A percentile compares a stretch with the other conserved stretches of the same genome.
Conservation (phyloP, 2,329 filamentous ascomycete genomes). For the Colletotrichum costaricense region DNA sequence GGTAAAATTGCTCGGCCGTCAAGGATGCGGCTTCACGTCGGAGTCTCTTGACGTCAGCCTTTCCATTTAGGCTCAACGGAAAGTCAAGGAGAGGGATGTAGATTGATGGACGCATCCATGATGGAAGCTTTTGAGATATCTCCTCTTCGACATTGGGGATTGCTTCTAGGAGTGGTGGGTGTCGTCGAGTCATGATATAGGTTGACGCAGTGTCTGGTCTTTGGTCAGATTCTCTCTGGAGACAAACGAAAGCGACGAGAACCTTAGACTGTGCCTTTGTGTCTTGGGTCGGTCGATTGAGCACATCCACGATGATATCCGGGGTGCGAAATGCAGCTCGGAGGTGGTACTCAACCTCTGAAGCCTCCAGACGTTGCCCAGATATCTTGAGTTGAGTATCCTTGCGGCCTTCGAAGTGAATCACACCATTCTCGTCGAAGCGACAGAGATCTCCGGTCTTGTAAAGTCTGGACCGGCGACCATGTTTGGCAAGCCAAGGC, state of each 20-base stretch:
- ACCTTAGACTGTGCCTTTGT: slow-evolving; percentile 2
- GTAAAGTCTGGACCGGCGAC: slow-evolving; percentile 23
- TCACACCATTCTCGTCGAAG: slow-evolving; percentile 13
- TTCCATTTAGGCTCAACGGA: slow-evolving; percentile 18
- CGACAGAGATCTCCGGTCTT: slow-evolving; percentile 36
- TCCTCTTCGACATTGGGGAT: not conserved
- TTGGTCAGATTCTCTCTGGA: not conserved
- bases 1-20: slow-evolving; percentile 21
- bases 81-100: slow-evolving; percentile 19
- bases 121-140: slow-evolving; percentile 7
- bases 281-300: not conserved
- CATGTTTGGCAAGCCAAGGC: slow-evolving; percentile 9
- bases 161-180: not conserved
- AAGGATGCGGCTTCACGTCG: slow-evolving; percentile 3
- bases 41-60: slow-evolving; percentile 18
- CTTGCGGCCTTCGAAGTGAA: slow-evolving; percentile 38
- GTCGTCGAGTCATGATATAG: not conserved
- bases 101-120: slow-evolving; percentile 30
- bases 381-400: slow-evolving; percentile 41
- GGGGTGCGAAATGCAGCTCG: slow-evolving; percentile 10
- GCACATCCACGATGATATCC: slow-evolving; percentile 25
- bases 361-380: slow-evolving; percentile 45
- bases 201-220: not conserved
- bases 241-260: slow-evolving; percentile 23
- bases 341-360: slow-evolving; percentile 40